Evolutionary conservation across 1,284 basidiomycete species (phyloP).

Genomic region (Ceratobasidium sp.): DNA sequence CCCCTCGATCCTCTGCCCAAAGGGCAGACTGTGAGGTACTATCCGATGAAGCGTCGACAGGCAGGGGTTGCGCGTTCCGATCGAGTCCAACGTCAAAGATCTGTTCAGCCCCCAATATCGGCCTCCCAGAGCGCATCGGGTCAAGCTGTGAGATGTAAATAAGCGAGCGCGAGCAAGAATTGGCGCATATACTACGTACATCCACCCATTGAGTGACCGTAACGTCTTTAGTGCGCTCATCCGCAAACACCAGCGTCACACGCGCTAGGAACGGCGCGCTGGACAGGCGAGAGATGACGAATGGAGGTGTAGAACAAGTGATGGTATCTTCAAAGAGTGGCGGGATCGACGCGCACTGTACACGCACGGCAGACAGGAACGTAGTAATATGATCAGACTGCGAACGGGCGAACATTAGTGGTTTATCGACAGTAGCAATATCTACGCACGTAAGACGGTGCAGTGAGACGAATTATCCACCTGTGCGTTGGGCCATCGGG

Average conservation of each 20-base stretch:
- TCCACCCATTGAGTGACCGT: slow-evolving; percentile 40
- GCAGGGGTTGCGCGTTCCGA: slow-evolving; percentile 9
- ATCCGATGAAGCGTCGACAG: slow-evolving; percentile 9
- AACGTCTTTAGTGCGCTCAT: slow-evolving; percentile 36
- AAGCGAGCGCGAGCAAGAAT: not conserved
- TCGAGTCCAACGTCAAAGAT: slow-evolving; percentile 44
- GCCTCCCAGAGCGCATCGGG: slow-evolving; percentile 20
- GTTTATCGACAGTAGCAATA: too few relatives aligned
- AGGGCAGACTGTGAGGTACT: slow-evolving; percentile 7
- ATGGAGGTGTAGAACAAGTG: slow-evolving; percentile 27
- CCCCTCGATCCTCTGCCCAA: slow-evolving; percentile 39
- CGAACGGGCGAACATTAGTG: not conserved
- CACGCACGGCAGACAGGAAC: slow-evolving; percentile 18
- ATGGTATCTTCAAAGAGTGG: slow-evolving; percentile 35
- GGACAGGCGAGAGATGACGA: slow-evolving; percentile 27
- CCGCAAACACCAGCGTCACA: slow-evolving; percentile 30
- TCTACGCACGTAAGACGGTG: slow-evolving; percentile 26
- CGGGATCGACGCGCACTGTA: slow-evolving; percentile 30
- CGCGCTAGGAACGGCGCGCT: slow-evolving; percentile 29
- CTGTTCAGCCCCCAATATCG: slow-evolving; percentile 24
- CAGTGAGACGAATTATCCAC: slow-evolving; percentile 36
- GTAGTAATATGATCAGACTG: slow-evolving; percentile 41
- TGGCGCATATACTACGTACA: slow-evolving; percentile 3
- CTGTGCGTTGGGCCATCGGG: slow-evolving; percentile 33
- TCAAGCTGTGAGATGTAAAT: slow-evolving; percentile 12